A percentile compares a stretch with the other conserved stretches of the same genome.
Evolutionary conservation across 768 basidiomycete species (phyloP).

Genomic region (Termitomyces sp.): DNA sequence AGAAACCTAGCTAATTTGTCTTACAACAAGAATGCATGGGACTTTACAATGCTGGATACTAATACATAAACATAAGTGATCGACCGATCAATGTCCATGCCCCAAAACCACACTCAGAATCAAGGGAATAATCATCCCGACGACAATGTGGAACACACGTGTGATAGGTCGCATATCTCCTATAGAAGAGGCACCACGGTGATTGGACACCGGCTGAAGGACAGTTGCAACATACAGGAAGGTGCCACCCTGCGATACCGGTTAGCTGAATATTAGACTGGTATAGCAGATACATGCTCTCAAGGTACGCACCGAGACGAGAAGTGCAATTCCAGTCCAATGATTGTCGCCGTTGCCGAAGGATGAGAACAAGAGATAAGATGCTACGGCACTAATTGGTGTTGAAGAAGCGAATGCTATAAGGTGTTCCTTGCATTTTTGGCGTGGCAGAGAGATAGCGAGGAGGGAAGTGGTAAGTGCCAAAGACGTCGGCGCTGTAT

Average conservation of each 20-base stretch:
- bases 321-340: slow-evolving; percentile 74
- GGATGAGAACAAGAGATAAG: slow-evolving; percentile 63
- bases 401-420: slow-evolving; percentile 81
- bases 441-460: slow-evolving; percentile 64
- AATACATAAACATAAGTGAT: slow-evolving; percentile 9
- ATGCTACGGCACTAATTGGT: slow-evolving; percentile 75
- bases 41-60: background rate
- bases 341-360: slow-evolving; percentile 44
- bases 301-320: slow-evolving; percentile 68
- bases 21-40: background rate
- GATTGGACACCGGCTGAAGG: slow-evolving; percentile 69
- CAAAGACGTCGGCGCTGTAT: slow-evolving; percentile 86
- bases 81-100: slow-evolving; percentile 53
- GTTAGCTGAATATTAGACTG: background rate
- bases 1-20: background rate
- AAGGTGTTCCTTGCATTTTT: slow-evolving; percentile 72
- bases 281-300: background rate
- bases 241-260: slow-evolving; percentile 68
- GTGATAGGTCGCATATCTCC: slow-evolving; percentile 41
- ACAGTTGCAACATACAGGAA: slow-evolving; percentile 95
- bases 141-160: slow-evolving; percentile 52
- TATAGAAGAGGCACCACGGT: slow-evolving; percentile 28
- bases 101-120: slow-evolving; percentile 56
- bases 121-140: slow-evolving; percentile 74
- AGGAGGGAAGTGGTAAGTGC: slow-evolving; percentile 85